phyloP scores from a whole-genome alignment of 768 basidiomycete species.

The Trametes cingulata region DNA sequence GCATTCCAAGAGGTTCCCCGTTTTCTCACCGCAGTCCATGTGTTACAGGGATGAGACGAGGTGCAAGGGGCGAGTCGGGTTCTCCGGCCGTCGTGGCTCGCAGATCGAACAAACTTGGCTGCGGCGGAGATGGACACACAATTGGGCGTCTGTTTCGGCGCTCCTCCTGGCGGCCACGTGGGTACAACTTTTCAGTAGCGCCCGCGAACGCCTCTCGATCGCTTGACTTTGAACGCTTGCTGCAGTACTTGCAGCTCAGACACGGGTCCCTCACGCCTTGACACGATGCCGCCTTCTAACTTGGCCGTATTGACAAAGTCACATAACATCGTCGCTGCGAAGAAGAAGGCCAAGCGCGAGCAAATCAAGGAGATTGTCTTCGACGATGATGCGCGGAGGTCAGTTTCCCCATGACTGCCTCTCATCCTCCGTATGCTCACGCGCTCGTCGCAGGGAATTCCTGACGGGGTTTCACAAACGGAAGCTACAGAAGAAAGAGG shows the following conservation, averaged over 20 bases:
- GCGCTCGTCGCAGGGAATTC: slow-evolving; percentile 63
- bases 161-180: not conserved
- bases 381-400: slow-evolving; percentile 85
- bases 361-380: slow-evolving; percentile 84
- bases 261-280: not conserved
- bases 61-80: too few relatives aligned
- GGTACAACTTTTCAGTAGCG: not conserved
- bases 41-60: not conserved
- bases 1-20: not conserved
- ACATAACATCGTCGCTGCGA: slow-evolving; percentile 62
- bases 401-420: slow-evolving; percentile 20
- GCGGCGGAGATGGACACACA: slow-evolving; percentile 8
- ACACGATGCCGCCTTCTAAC: slow-evolving; percentile 44
- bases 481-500: slow-evolving; percentile 82
- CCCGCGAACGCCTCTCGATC: not conserved
- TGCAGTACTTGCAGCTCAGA: too few relatives aligned
- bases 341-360: slow-evolving; percentile 61
- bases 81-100: not conserved
- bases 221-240: too few relatives aligned
- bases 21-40: too few relatives aligned
- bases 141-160: not conserved
- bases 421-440: not conserved
- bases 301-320: slow-evolving; percentile 60
- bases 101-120: not conserved
- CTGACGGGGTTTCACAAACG: slow-evolving; percentile 93